A percentile compares a stretch with the other conserved stretches of the same genome.
These are phyloP conservation scores for Boeremia exigua DNA, from an alignment of 2,329 filamentous ascomycete genomes.

Conservation along the genomic window DNA sequence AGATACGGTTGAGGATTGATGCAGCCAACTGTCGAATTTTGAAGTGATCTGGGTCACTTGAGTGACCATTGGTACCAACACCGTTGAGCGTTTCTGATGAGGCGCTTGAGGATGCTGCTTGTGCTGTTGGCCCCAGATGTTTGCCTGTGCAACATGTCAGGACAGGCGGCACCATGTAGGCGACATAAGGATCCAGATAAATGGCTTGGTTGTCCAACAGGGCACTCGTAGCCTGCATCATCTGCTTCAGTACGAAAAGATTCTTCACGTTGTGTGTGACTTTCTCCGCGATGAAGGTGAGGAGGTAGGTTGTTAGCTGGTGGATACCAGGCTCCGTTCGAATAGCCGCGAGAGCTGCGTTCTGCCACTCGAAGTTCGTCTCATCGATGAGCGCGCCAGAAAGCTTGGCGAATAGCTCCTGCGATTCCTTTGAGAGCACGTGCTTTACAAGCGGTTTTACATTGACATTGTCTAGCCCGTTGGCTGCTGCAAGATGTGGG, in stretches of 20 bases:
- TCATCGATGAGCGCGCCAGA: conserved; percentile 88
- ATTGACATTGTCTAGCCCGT: conserved; percentile 80
- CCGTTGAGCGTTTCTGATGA: conserved; percentile 56
- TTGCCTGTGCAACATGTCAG: conserved; percentile 90
- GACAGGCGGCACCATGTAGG: conserved; percentile 79
- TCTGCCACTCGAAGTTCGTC: conserved; percentile 82
- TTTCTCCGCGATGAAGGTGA: conserved; percentile 94
- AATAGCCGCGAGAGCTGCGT: conserved; percentile 84
- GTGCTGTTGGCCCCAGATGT: conserved; percentile 69
- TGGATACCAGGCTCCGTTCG: conserved; percentile 90
- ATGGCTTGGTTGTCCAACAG: conserved; percentile 83
- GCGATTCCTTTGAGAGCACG: conserved; percentile 92
- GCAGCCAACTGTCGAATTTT: conserved; percentile 84
- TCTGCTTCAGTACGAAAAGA: conserved; percentile 84
- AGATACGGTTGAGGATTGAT: conserved; percentile 78
- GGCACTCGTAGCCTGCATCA: conserved; percentile 88
- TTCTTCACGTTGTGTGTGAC: conserved; percentile 94
- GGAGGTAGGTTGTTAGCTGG: conserved; percentile 94
- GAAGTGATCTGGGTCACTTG: conserved; percentile 64
- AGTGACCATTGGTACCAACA: conserved; percentile 33
- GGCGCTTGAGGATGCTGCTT: conserved; percentile 56
- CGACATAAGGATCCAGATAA: conserved; percentile 73
- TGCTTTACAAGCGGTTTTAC: conserved; percentile 95
- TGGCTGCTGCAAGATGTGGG: conserved; percentile 79
- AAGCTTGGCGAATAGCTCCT: conserved; percentile 96